Evolutionary conservation across 1,284 basidiomycete genomes (phyloP), one percentile per base, ranked within the genome.

Genomic region (Takashimella koratensis): DNA sequence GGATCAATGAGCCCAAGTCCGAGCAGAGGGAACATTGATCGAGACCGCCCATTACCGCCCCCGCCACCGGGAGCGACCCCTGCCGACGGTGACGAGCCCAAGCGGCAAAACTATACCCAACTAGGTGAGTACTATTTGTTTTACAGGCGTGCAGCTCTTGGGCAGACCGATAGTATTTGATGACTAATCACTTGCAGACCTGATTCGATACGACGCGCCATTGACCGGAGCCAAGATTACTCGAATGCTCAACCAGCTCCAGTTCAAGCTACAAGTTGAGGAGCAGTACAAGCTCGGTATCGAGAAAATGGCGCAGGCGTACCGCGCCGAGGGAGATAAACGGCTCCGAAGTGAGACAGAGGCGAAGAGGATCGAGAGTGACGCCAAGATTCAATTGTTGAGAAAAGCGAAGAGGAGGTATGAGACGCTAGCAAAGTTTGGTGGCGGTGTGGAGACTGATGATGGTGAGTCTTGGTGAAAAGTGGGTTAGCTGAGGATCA

Each of bases 181-280:
- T n/a, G n/a, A n/a, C 30, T 36, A 36, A 36, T 36, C 16, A 36
- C 16, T 36, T 3, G 5, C 42, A 81, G 96, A 99, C 80, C 80
- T 99, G 61, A 90, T 97, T 77, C 95, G 95, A 76, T 93, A 94
- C 63, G 96, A 99, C 77, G 95, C 94, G 39, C 95, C 95, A 20
- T 85, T 95, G 70, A 95, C 92, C 21, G 88, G 92, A 4, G 89
- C 91, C 60, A 98, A 97, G 80, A 98, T 99, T 74, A 90, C 92
- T 45, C 86, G 86, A 64, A 98, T 98, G 95, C 84, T 98, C 53
- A 93, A 98, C 76, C 94, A 98, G 77, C 86, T 99, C 63, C 94
- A 98, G 76, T 98, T 97, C 84, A 98, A 98, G 79, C 86, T 98
- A 49, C 91, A 95, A 76, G 90, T 98, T 63, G 96, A 99, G 77